A percentile compares a stretch with the other conserved stretches of the same genome.
Evolutionary conservation across 148 eudicot species (phyloP).

Genomic region (Oxyria digyna): DNA sequence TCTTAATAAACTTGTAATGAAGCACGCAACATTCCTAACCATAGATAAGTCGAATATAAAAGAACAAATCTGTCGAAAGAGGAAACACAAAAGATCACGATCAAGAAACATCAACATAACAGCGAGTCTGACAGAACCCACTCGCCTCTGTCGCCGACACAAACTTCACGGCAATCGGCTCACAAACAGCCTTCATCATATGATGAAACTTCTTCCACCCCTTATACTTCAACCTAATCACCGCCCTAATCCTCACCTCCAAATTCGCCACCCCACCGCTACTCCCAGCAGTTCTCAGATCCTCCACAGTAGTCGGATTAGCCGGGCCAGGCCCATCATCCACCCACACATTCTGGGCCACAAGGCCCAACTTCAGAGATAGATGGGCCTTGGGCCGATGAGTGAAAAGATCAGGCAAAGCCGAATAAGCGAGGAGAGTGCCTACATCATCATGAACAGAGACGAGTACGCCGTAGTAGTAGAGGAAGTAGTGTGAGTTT

Average conservation of each 20-base stretch:
- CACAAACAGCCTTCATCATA: slow-evolving; percentile 5
- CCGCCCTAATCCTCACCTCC: slow-evolving; percentile 9
- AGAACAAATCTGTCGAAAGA: no score
- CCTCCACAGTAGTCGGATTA: no score
- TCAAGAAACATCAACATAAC: background rate
- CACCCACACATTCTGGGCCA: background rate
- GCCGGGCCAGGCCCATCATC: background rate
- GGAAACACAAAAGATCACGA: background rate
- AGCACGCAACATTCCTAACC: no score
- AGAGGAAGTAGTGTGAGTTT: slow-evolving; percentile 5
- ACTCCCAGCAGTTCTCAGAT: background rate
- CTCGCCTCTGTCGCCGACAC: background rate
- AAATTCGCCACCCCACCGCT: background rate
- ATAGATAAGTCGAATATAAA: no score
- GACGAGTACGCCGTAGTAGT: slow-evolving; percentile 8
- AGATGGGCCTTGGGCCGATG: background rate
- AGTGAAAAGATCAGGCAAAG: background rate
- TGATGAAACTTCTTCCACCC: slow-evolving; percentile 7
- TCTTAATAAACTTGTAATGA: no score
- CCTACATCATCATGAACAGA: background rate
- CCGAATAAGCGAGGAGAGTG: background rate
- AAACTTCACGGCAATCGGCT: slow-evolving; percentile 1
- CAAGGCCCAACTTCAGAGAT: background rate
- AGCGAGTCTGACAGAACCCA: slow-evolving; percentile 1
- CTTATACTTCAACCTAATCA: background rate